A percentile compares a stretch with the other conserved stretches of the same genome.
Conservation (phyloP, 345 rosid species). For the Brassica carinata region DNA sequence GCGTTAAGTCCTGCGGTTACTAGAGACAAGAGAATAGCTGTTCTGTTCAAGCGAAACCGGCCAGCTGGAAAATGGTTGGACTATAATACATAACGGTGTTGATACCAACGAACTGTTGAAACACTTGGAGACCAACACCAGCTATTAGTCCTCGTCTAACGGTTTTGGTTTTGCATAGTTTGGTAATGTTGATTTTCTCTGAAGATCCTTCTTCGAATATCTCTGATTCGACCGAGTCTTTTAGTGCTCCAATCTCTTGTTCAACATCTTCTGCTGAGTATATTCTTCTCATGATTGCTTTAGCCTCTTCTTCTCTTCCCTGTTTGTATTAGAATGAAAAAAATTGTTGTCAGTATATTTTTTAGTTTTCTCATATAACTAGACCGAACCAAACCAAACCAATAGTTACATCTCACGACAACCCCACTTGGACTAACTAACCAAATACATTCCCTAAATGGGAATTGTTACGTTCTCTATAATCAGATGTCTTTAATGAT, state of each 20-base stretch:
- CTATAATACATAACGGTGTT: constrained; percentile 95
- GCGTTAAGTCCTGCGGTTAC: constrained; percentile 79
- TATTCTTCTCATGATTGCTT: constrained; percentile 57
- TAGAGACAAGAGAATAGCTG: constrained; percentile 77
- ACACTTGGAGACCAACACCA: constrained; percentile 83
- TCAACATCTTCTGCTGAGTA: constrained; percentile 62
- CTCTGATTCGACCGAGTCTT: constrained; percentile 69
- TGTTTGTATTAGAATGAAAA: constrained; percentile 18
- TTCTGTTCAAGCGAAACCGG: constrained; percentile 80
- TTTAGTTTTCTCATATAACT: background rate
- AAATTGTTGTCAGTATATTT: background rate
- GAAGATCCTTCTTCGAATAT: constrained; percentile 53
- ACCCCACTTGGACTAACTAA: background rate
- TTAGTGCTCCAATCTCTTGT: constrained; percentile 61
- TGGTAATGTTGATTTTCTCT: constrained; percentile 55
- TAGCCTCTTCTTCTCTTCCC: constrained; percentile 85
- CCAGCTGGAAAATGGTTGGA: constrained; percentile 78
- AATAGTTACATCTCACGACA: background rate
- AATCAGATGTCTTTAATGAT: background rate
- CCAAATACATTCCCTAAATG: constrained; percentile 7
- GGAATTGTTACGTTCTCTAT: constrained; percentile 3
- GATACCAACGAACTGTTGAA: constrained; percentile 90
- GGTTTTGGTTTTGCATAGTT: constrained; percentile 56
- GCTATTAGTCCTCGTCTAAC: constrained; percentile 83
- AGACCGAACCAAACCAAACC: background rate